Evolutionary conservation across 2,329 filamentous ascomycete genomes (phyloP), one percentile per base, ranked within the genome.

Genomic region (Talaromyces sp.): DNA sequence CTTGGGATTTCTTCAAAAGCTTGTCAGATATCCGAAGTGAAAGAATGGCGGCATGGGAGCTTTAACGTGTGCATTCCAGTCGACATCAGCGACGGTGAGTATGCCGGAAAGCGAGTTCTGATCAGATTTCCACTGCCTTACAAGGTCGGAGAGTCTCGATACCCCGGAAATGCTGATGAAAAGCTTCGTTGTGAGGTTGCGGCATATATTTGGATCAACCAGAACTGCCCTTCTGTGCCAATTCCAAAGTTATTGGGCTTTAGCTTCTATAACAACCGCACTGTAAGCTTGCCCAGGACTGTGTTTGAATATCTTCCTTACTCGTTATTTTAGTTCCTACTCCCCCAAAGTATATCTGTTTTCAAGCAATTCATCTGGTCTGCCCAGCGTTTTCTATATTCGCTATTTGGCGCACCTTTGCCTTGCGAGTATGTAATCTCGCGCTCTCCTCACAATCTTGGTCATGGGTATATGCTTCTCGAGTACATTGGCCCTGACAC

Each of bases 101-200:
- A 24, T 32, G 11, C 71, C 62, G 35, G 17, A 29, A 73, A 64
- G 5, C 61, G 59, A 14, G 60, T 65, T 4, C 50, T 70, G 7
- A 51, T 71, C 31, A 50, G 68, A 52, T 67, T 70, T 29, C 69
- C 65, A 2, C 57, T 71, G 19, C 66, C 69, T 14, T 70, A 68
- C 50, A 62, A 73, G 56, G 64, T 76, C 5, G 77, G 76, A 10
- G 77, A 79, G 58, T 59, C 57, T 14, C 61, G 53, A 24, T 61
- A 69, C 58, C 75, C 75, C 12, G 78, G 76, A 12, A 78, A 72
- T 48, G 69, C 72, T 14, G 73, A 80, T 35, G 77, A 80, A 67
- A 80, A 80, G 54, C 56, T 71, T 32, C 67, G 67, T 19, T 80
- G 66, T 60, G 76, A 79, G 66, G 74, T 70, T 12, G 76, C 70